Conservation (phyloP, 78 protist genomes). For the Dictyostelium citrinum region DNA sequence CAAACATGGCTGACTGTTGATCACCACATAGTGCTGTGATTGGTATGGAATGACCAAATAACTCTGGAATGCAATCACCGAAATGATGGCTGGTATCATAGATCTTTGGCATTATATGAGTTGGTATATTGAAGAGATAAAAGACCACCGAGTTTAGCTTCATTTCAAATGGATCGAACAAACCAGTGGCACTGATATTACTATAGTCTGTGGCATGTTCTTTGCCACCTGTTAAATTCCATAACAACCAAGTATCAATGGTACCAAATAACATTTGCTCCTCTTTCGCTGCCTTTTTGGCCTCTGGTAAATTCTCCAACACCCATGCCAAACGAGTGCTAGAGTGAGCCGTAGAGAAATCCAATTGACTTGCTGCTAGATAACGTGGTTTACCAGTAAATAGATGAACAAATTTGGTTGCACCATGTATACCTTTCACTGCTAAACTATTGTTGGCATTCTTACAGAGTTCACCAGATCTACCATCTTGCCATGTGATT, state of each 20-base stretch:
- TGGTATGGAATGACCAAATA: conserved; percentile 54
- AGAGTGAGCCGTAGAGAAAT: conserved; percentile 59
- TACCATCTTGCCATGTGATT: conserved; percentile 74
- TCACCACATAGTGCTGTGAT: conserved; percentile 60
- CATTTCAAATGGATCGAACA: conserved; percentile 80
- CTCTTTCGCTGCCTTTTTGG: conserved; percentile 44
- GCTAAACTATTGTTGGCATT: conserved; percentile 26
- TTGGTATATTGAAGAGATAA: conserved; percentile 45
- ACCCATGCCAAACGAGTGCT: conserved; percentile 69
- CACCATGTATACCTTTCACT: conserved; percentile 68
- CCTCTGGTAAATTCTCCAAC: conserved; percentile 39
- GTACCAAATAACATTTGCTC: conserved; percentile 75
- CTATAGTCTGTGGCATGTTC: conserved; percentile 72
- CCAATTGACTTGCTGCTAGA: conserved; percentile 27
- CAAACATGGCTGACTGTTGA: conserved; percentile 82
- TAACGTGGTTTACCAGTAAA: conserved; percentile 66
- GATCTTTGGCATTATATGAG: conserved; percentile 67
- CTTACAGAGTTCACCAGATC: conserved; percentile 40
- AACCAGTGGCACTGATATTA: conserved; percentile 57
- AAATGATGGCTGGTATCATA: conserved; percentile 43
- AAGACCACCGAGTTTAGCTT: conserved; percentile 33
- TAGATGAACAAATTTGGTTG: conserved; percentile 49
- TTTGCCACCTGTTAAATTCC: conserved; percentile 70
- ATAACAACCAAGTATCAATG: conserved; percentile 73
- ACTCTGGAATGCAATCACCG: conserved; percentile 31